These are phyloP conservation scores for Lasiodiplodia sp. DNA, from an alignment of 2,329 filamentous ascomycete genomes.

Conservation along the genomic window DNA sequence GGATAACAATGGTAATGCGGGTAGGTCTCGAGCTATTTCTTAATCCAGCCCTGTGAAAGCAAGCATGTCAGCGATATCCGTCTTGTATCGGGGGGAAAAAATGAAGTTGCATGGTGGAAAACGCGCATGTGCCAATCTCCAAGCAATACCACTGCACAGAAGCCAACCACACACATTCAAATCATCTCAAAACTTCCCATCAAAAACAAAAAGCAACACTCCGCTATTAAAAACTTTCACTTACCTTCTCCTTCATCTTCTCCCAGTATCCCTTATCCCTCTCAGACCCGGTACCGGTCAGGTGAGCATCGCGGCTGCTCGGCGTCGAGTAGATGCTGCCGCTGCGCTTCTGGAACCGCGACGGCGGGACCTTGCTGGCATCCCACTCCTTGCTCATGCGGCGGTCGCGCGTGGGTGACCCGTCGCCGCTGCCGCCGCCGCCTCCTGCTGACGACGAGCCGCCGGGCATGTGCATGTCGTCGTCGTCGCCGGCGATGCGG, in stretches of 20 bases:
- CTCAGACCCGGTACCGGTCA: conserved; percentile 54
- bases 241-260: conserved; percentile 54
- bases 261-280: conserved; percentile 66
- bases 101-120: neutral
- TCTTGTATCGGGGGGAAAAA: neutral
- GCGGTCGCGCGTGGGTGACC: conserved; percentile 37
- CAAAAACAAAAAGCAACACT: neutral
- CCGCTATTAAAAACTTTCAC: neutral
- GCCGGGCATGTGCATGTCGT: conserved; percentile 35
- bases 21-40: conserved; percentile 10
- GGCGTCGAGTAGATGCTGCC: conserved; percentile 74
- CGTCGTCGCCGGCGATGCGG: conserved; percentile 35
- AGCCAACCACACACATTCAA: too few species aligned
- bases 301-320: conserved; percentile 68
- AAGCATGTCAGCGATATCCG: neutral
- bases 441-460: neutral
- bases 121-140: neutral
- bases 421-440: neutral
- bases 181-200: neutral
- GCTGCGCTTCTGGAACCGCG: conserved; percentile 73
- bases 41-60: conserved; percentile 22
- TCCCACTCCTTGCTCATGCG: conserved; percentile 56
- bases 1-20: neutral
- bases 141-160: neutral
- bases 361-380: conserved; percentile 71